Percentiles rank a stretch among this genome's conserved stretches.
Conservation (phyloP, 2,329 filamentous ascomycete species). For the Polychaeton citri region DNA sequence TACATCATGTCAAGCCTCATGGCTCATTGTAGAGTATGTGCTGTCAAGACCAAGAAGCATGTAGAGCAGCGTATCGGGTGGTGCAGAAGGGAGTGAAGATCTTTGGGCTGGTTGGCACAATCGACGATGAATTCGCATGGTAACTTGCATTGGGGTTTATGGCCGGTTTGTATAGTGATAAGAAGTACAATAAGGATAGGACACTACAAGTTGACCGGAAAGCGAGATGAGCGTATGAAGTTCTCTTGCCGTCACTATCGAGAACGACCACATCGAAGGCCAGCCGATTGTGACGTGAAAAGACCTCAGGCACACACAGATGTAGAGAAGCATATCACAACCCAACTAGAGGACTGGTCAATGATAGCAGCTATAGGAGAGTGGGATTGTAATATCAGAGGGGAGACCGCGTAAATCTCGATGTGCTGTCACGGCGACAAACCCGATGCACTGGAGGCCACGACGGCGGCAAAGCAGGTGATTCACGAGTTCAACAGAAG, state of each 20-base stretch:
- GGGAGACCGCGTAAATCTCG: too few relatives aligned
- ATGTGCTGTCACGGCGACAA: constrained; percentile 34
- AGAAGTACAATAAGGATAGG: constrained; percentile 39
- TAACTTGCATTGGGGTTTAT: constrained; percentile 41
- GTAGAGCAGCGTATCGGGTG: constrained; percentile 39
- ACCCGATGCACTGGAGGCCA: constrained; percentile 31
- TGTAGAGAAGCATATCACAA: constrained; percentile 26
- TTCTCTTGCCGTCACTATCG: too few relatives aligned
- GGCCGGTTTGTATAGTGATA: constrained; percentile 41
- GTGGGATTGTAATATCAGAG: too few relatives aligned
- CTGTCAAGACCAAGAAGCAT: constrained; percentile 35
- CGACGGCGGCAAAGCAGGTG: constrained; percentile 28
- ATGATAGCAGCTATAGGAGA: constrained; percentile 30
- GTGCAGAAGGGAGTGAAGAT: constrained; percentile 42
- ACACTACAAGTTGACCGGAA: constrained; percentile 44
- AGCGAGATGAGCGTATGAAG: constrained; percentile 41
- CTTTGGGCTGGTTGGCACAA: constrained; percentile 42
- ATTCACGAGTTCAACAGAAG: constrained; percentile 26
- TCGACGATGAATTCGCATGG: constrained; percentile 40
- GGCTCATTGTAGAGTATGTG: constrained; percentile 47
- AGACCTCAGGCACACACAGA: constrained; percentile 31
- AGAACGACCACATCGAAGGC: too few relatives aligned
- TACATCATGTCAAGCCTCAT: constrained; percentile 50
- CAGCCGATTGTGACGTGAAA: too few relatives aligned
- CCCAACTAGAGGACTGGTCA: constrained; percentile 26